Percentiles rank a stretch among this genome's conserved stretches.
Conservation (phyloP, 495 filamentous ascomycete genomes). For the Aspergillus leporis region DNA sequence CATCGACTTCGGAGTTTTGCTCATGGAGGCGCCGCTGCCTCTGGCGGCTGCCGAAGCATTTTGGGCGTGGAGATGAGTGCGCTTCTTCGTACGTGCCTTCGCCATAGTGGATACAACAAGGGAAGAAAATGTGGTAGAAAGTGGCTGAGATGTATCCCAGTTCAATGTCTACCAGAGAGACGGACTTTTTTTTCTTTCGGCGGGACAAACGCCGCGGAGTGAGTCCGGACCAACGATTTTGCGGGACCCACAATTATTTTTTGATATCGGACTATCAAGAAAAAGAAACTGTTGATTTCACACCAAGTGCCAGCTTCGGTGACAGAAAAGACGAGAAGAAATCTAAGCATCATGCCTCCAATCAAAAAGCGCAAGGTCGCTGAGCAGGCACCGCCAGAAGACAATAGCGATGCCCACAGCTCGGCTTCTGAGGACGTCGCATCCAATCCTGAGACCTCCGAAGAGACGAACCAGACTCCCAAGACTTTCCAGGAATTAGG, state of each 20-base stretch:
- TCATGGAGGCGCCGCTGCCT: slow-evolving; percentile 48
- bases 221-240: slow-evolving; percentile 40
- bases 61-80: slow-evolving; percentile 74
- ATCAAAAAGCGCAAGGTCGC: slow-evolving; percentile 43
- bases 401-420: slow-evolving; percentile 22
- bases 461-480: slow-evolving; percentile 16
- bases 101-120: slow-evolving; percentile 62
- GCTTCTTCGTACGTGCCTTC: slow-evolving; percentile 80
- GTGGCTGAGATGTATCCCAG: slow-evolving; percentile 12
- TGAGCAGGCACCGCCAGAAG: slow-evolving; percentile 13
- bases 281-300: background rate
- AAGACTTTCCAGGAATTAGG: slow-evolving; percentile 85
- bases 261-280: background rate
- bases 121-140: slow-evolving; percentile 15
- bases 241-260: slow-evolving; percentile 26
- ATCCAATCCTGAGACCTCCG: background rate
- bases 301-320: background rate
- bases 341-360: slow-evolving; percentile 26
- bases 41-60: slow-evolving; percentile 58
- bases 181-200: slow-evolving; percentile 41
- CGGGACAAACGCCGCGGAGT: slow-evolving; percentile 26
- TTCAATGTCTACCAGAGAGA: slow-evolving; percentile 14
- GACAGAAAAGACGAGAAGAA: background rate
- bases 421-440: background rate
- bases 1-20: slow-evolving; percentile 87